Percentiles rank a stretch among this genome's conserved stretches.
These are phyloP conservation scores for Didymella exigua DNA, from an alignment of 2,329 filamentous ascomycete species.

Conservation along the genomic window DNA sequence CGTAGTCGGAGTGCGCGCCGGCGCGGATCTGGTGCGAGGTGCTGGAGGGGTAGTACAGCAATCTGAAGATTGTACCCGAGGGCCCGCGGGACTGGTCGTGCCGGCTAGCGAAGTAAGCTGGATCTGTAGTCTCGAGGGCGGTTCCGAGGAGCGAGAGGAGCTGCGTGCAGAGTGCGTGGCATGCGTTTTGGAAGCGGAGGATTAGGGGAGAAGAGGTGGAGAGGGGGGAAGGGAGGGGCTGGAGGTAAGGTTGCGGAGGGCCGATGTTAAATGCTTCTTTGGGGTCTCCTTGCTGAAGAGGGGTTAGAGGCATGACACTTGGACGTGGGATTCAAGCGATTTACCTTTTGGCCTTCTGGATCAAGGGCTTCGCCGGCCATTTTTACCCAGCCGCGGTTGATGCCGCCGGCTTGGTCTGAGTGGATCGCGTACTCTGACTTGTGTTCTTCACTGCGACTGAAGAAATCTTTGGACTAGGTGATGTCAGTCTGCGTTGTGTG, in stretches of 20 bases:
- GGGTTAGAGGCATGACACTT: neutral
- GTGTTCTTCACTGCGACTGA: slow-evolving; percentile 70
- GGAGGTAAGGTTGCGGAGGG: slow-evolving; percentile 69
- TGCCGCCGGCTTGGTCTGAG: slow-evolving; percentile 56
- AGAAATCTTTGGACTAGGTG: slow-evolving; percentile 71
- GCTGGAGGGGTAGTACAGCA: slow-evolving; percentile 59
- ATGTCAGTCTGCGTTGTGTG: neutral
- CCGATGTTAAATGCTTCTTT: slow-evolving; percentile 89
- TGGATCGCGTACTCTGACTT: slow-evolving; percentile 78
- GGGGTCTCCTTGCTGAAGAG: slow-evolving; percentile 72
- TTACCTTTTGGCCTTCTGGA: slow-evolving; percentile 77
- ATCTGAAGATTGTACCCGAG: slow-evolving; percentile 58
- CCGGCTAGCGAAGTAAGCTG: slow-evolving; percentile 65
- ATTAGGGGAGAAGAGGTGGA: slow-evolving; percentile 65
- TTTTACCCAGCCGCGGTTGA: slow-evolving; percentile 87
- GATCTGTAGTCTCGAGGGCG: slow-evolving; percentile 65
- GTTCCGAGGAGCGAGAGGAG: slow-evolving; percentile 79
- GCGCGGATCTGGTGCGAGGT: slow-evolving; percentile 67
- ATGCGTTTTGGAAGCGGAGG: slow-evolving; percentile 69
- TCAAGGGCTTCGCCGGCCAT: slow-evolving; percentile 91
- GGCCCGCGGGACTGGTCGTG: slow-evolving; percentile 60
- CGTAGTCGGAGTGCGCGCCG: slow-evolving; percentile 91
- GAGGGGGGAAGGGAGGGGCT: slow-evolving; percentile 75
- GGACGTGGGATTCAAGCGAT: neutral
- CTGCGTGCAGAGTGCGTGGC: slow-evolving; percentile 72